phyloP scores from a whole-genome alignment of 2,329 filamentous ascomycete genomes.

The Akanthomyces lecanii region DNA sequence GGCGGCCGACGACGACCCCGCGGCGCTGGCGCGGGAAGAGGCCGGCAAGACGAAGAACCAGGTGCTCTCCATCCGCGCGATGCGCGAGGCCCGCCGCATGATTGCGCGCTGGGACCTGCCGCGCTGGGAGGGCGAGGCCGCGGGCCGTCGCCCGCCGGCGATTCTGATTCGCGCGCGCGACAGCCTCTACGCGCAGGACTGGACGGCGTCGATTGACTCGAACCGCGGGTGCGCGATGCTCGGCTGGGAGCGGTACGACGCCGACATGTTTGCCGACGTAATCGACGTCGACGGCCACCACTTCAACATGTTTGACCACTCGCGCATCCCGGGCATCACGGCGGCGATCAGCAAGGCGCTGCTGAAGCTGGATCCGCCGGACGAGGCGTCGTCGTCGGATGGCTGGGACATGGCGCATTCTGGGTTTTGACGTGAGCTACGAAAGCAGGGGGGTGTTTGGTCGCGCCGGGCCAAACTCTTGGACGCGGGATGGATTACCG shows the following conservation, averaged over 20 bases:
- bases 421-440: background rate
- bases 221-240: slow-evolving; percentile 34
- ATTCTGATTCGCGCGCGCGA: slow-evolving; percentile 45
- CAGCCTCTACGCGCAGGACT: slow-evolving; percentile 31
- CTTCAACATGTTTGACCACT: slow-evolving; percentile 42
- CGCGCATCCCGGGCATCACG: slow-evolving; percentile 27
- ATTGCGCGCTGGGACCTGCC: slow-evolving; percentile 39
- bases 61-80: slow-evolving; percentile 35
- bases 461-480: too few species aligned
- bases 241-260: slow-evolving; percentile 47
- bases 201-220: slow-evolving; percentile 38
- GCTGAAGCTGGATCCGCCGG: slow-evolving; percentile 14
- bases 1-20: background rate
- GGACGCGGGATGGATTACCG: too few species aligned
- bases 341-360: slow-evolving; percentile 21
- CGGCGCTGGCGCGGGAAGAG: slow-evolving; percentile 18
- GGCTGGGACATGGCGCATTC: background rate
- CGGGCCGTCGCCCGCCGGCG: slow-evolving; percentile 33
- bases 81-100: slow-evolving; percentile 40
- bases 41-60: slow-evolving; percentile 33
- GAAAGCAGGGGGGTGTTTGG: too few species aligned
- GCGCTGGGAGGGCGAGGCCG: slow-evolving; percentile 29
- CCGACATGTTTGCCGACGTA: slow-evolving; percentile 40
- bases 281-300: slow-evolving; percentile 50
- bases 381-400: background rate